Evolutionary conservation across 73 alveolate genomes (phyloP).

Genomic region (Paramecium sonneborni): DNA sequence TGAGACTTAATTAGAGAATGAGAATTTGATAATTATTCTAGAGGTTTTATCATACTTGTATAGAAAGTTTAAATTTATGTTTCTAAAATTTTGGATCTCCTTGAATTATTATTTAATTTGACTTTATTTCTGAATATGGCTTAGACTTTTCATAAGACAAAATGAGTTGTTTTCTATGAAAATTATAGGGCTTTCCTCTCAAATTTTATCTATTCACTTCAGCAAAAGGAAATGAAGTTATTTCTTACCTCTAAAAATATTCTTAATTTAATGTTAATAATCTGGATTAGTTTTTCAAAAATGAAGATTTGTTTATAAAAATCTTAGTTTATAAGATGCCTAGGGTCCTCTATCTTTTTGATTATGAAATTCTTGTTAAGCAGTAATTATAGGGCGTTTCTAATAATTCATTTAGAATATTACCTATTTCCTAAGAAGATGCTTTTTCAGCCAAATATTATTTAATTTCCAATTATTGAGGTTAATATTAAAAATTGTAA

Average conservation of each 20-base stretch:
- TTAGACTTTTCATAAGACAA: not conserved
- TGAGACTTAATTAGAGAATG: not conserved
- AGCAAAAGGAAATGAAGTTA: not conserved
- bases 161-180: not conserved
- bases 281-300: not conserved
- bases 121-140: not conserved
- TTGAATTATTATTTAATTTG: not conserved
- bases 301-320: not conserved
- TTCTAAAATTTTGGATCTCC: constrained; percentile 35
- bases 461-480: not conserved
- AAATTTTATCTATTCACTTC: constrained; percentile 6
- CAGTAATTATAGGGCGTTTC: not conserved
- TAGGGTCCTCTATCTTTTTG: not conserved
- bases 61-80: not conserved
- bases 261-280: not conserved
- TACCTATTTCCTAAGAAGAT: not conserved
- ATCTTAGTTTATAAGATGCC: not conserved
- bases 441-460: not conserved
- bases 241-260: not conserved
- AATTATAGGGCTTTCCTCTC: not conserved
- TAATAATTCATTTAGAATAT: not conserved
- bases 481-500: constrained; percentile 41
- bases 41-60: not conserved
- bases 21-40: not conserved
- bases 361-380: not conserved